Conservation (phyloP, 495 filamentous ascomycete species). For the Penicillium pulvis region DNA sequence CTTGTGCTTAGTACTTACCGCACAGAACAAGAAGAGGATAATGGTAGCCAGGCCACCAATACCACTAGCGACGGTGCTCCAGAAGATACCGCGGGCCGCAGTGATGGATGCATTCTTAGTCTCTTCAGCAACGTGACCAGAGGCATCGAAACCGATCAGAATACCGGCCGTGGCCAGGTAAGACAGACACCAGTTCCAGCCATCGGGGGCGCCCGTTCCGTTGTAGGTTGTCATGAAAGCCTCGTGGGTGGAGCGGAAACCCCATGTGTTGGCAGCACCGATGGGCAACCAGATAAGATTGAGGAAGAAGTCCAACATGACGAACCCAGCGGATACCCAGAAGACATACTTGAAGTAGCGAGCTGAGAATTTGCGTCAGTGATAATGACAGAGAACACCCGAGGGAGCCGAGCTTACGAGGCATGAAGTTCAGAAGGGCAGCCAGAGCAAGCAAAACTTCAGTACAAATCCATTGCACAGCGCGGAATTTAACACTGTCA, state of each 20-base stretch:
- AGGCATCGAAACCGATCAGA: constrained; percentile 59
- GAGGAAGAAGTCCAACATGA: constrained; percentile 56
- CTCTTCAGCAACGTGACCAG: constrained; percentile 58
- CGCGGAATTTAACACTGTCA: constrained; percentile 52
- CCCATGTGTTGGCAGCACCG: constrained; percentile 52
- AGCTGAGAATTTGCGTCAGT: constrained; percentile 32
- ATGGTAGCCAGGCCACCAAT: constrained; percentile 53
- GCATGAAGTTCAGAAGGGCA: constrained; percentile 46
- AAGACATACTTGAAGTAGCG: constrained; percentile 50
- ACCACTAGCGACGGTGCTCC: constrained; percentile 54
- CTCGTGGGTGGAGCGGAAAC: constrained; percentile 55
- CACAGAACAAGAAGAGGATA: constrained; percentile 59
- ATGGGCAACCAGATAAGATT: constrained; percentile 62
- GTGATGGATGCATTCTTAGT: constrained; percentile 57
- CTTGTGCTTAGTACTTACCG: constrained; percentile 29
- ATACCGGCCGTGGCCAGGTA: constrained; percentile 61
- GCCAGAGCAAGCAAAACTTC: constrained; percentile 51
- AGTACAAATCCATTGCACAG: constrained; percentile 58
- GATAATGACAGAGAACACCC: background rate
- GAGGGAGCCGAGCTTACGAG: constrained; percentile 32
- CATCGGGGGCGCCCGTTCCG: constrained; percentile 54
- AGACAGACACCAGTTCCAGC: constrained; percentile 62
- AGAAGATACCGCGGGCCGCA: constrained; percentile 58
- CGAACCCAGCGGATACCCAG: constrained; percentile 48
- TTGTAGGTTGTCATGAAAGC: constrained; percentile 62